Conservation (phyloP, 2,329 filamentous ascomycete genomes). For the Sordariomycetes sp. region DNA sequence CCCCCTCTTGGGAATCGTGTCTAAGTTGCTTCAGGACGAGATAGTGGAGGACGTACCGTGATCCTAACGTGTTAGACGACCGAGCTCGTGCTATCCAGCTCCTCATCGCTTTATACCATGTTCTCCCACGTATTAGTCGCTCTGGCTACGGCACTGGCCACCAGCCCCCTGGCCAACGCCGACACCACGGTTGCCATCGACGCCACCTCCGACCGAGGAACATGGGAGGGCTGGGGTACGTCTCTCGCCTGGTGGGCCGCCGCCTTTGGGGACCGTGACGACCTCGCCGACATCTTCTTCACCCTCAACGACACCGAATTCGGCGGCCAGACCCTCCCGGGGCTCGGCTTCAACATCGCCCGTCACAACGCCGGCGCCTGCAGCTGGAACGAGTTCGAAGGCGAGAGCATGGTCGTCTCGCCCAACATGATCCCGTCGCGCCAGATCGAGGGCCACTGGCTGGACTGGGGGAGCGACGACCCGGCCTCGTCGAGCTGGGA, state of each 20-base stretch:
- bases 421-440: conserved; percentile 24
- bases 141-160: neutral
- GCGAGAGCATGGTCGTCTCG: conserved; percentile 22
- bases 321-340: neutral
- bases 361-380: conserved; percentile 31
- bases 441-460: conserved; percentile 28
- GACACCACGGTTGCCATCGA: conserved; percentile 5
- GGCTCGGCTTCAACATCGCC: conserved; percentile 25
- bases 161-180: neutral
- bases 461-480: conserved; percentile 21
- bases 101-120: neutral
- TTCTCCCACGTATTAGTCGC: neutral
- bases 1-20: no score
- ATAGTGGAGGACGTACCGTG: no score
- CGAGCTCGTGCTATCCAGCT: neutral
- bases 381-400: conserved; percentile 21
- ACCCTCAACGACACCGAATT: conserved; percentile 15
- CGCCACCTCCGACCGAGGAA: conserved; percentile 19
- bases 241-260: conserved; percentile 32
- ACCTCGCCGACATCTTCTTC: conserved; percentile 30
- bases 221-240: conserved; percentile 31
- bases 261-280: conserved; percentile 25
- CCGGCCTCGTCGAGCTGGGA: conserved; percentile 24
- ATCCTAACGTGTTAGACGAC: neutral
- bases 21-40: no score